Evolutionary conservation across 345 rosid species (phyloP), one percentile per base, ranked within the genome.

Genomic region (Moringa oleifera): DNA sequence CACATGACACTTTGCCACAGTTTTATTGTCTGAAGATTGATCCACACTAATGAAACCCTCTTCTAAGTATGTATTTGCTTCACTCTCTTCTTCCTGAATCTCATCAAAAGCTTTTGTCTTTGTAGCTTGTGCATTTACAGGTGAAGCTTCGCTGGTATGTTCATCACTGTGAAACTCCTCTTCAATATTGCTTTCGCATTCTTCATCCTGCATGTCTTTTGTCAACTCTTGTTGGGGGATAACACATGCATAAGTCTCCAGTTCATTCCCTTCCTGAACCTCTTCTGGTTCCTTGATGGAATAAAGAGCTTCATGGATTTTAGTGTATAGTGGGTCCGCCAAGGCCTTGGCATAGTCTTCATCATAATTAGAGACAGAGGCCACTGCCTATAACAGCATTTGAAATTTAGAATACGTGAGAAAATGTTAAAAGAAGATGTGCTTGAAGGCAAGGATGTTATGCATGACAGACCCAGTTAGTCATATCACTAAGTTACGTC

Each of bases 301-400:
- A 73, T 79, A 80, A 63, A 94, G 78, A 56, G 82, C 75, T 71
- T 77, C 72, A 2, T 81, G 81, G 62, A 91, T 75, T 51, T 69
- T 82, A 62, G 68, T 52, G 57, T 82, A 94, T 74, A 95, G 62
- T 36, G 95, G 87, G 68, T 83, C 87, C 37, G 64, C 67, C 80
- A 95, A 75, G 64, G 87, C 93, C 72, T 69, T 75, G 61, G 61
- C 56, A 63, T 81, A 91, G 62, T 87, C 97, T 81, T 85, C 82
- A 71, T 87, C 85, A 23, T 28, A 28, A 25, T 72, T 73, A 64
- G 82, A 81, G 22, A 80, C 82, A 22, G 93, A 80, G 65, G 83
- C 84, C 72, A 86, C 92, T 54, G 82, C 75, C 97, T 94, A 84
- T 63, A 72, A 41, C 36, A 61, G 57, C 36, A 51, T 55, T 37